Evolutionary conservation across 495 filamentous ascomycete genomes (phyloP).

Genomic region (Penicillium antarcticum): DNA sequence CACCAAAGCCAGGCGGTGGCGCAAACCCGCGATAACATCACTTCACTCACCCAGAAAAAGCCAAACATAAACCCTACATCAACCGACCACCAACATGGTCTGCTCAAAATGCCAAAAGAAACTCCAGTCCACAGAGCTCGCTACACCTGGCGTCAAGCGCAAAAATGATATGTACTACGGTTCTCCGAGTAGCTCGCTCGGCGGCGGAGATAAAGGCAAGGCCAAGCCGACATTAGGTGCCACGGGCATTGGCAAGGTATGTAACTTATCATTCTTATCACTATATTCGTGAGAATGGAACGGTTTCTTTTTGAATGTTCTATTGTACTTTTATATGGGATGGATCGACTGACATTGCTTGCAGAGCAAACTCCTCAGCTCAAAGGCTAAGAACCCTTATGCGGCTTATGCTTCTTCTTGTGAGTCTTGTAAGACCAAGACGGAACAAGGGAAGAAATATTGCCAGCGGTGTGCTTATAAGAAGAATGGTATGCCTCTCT

Average conservation of each 20-base stretch:
- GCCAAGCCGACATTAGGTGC: conserved; percentile 35
- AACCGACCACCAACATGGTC: conserved; percentile 52
- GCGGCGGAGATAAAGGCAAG: conserved; percentile 51
- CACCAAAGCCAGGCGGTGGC: conserved; percentile 20
- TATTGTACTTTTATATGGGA: background rate
- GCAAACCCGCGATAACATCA: conserved; percentile 10
- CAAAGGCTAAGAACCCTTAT: conserved; percentile 67
- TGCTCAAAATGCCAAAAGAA: conserved; percentile 66
- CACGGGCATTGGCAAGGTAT: conserved; percentile 38
- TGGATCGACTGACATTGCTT: background rate
- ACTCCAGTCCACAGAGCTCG: conserved; percentile 58
- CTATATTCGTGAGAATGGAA: no score
- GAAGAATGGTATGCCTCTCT: conserved; percentile 49
- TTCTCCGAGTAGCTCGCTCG: conserved; percentile 58
- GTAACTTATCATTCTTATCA: background rate
- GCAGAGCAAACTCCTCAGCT: conserved; percentile 66
- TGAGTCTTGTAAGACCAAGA: conserved; percentile 61
- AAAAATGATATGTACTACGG: conserved; percentile 72
- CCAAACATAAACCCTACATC: background rate
- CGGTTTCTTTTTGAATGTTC: background rate
- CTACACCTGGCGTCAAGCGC: conserved; percentile 67
- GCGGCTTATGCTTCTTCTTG: conserved; percentile 64
- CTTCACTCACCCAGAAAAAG: background rate
- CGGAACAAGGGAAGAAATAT: conserved; percentile 57
- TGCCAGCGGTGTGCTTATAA: conserved; percentile 69